These are phyloP conservation scores for Avena atlantica DNA, from an alignment of 176 grass and related monocot genomes.

Conservation along the genomic window DNA sequence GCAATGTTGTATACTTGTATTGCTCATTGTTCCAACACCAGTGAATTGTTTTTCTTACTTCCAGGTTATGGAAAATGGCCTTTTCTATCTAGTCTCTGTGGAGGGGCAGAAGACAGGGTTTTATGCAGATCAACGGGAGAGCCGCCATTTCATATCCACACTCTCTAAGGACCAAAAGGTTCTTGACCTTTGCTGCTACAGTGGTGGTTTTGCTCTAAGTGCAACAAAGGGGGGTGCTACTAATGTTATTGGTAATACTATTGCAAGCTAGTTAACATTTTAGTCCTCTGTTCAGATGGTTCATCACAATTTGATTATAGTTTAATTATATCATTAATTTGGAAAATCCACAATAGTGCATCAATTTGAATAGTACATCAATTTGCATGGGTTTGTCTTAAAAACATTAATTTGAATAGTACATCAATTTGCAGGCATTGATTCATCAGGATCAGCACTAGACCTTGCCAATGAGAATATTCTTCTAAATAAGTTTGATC, in stretches of 20 bases:
- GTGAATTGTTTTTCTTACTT: not conserved
- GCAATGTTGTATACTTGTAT: not conserved
- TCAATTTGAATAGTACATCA: slow-evolving; percentile 18
- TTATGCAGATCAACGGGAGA: slow-evolving; percentile 96
- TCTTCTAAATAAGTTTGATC: slow-evolving; percentile 66
- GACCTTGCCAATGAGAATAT: slow-evolving; percentile 94
- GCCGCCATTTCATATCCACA: slow-evolving; percentile 71
- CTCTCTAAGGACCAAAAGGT: slow-evolving; percentile 70
- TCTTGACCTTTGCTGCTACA: slow-evolving; percentile 95
- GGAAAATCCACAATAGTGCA: slow-evolving; percentile 8
- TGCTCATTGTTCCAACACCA: not conserved
- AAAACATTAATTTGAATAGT: slow-evolving; percentile 12
- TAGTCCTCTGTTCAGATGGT: slow-evolving; percentile 32
- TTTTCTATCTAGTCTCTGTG: slow-evolving; percentile 77
- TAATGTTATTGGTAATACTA: slow-evolving; percentile 87
- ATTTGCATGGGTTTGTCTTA: slow-evolving; percentile 52
- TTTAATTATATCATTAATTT: slow-evolving; percentile 2
- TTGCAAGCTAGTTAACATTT: slow-evolving; percentile 49
- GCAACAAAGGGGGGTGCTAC: slow-evolving; percentile 73
- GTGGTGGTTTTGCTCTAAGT: slow-evolving; percentile 84
- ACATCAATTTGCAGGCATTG: slow-evolving; percentile 74
- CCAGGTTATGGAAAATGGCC: slow-evolving; percentile 86
- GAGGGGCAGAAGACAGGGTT: slow-evolving; percentile 98
- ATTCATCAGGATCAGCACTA: slow-evolving; percentile 83
- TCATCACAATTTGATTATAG: slow-evolving; percentile 18